These are phyloP conservation scores for Aspergillus candidus DNA, from an alignment of 2,329 filamentous ascomycete species.

Conservation along the genomic window DNA sequence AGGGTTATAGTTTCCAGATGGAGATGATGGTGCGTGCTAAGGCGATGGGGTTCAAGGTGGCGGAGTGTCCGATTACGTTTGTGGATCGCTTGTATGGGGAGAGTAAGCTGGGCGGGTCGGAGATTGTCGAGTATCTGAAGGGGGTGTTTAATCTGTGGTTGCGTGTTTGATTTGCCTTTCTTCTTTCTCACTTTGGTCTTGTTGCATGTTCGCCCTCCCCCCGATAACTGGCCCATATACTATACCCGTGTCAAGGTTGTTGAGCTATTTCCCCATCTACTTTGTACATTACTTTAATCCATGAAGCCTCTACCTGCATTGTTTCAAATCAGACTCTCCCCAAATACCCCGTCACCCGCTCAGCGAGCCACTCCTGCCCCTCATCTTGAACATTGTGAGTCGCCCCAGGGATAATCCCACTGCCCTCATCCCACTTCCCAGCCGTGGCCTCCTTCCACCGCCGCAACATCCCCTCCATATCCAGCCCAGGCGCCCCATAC, in stretches of 20 bases:
- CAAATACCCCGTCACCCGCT: slow-evolving; percentile 32
- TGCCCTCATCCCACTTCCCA: slow-evolving; percentile 45
- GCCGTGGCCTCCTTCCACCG: slow-evolving; percentile 39
- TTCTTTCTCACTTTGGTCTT: slow-evolving; percentile 7
- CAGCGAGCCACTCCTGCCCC: slow-evolving; percentile 40
- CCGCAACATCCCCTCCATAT: slow-evolving; percentile 40
- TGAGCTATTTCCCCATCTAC: slow-evolving; percentile 21
- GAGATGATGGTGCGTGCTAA: slow-evolving; percentile 98
- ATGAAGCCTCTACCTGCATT: neutral
- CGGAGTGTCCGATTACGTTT: slow-evolving; percentile 93
- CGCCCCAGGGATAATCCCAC: slow-evolving; percentile 44
- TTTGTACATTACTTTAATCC: slow-evolving; percentile 1
- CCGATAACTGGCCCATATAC: neutral
- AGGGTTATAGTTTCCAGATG: slow-evolving; percentile 99
- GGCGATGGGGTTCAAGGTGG: slow-evolving; percentile 88
- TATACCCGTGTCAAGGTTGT: slow-evolving; percentile 2
- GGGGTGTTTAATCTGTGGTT: slow-evolving; percentile 72
- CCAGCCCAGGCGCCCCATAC: slow-evolving; percentile 38
- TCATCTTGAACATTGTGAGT: slow-evolving; percentile 46
- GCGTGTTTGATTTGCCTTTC: slow-evolving; percentile 52
- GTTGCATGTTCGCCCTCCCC: neutral
- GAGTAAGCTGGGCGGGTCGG: slow-evolving; percentile 86
- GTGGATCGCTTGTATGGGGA: slow-evolving; percentile 94
- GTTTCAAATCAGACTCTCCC: slow-evolving; percentile 16
- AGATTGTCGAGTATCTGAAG: slow-evolving; percentile 96